A percentile compares a stretch with the other conserved stretches of the same genome.
Conservation (phyloP, 352 stramenopile species). For the Globisporangium radiosum region DNA sequence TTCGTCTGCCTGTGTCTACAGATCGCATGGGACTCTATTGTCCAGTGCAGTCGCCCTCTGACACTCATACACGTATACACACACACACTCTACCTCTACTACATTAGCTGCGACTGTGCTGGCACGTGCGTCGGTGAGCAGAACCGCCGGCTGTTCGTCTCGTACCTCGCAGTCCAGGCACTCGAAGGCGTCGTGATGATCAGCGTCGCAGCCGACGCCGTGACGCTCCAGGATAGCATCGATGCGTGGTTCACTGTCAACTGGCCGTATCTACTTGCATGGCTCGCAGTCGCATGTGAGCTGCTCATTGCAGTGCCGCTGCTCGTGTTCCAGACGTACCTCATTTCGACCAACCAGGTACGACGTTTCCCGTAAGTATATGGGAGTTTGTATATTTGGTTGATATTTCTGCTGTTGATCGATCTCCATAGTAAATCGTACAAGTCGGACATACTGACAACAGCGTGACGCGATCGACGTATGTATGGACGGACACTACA, state of each 20-base stretch:
- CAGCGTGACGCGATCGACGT: too few species aligned
- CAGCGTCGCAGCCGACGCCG: conserved; percentile 37
- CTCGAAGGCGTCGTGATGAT: conserved; percentile 46
- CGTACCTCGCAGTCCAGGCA: conserved; percentile 57
- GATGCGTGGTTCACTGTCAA: conserved; percentile 76
- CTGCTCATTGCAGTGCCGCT: conserved; percentile 55
- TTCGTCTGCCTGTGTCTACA: background rate
- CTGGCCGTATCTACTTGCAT: conserved; percentile 54
- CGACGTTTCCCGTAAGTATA: too few species aligned
- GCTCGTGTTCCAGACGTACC: conserved; percentile 59
- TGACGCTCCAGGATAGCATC: conserved; percentile 43
- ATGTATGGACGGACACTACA: background rate
- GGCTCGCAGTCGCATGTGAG: conserved; percentile 48
- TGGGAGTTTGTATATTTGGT: too few species aligned
- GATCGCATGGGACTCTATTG: too few species aligned
- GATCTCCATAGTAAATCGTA: background rate
- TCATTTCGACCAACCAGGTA: conserved; percentile 66
- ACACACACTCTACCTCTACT: conserved; percentile 4
- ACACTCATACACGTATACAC: conserved; percentile 1
- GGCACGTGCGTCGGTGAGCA: conserved; percentile 65
- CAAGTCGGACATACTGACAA: background rate
- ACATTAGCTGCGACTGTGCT: conserved; percentile 61
- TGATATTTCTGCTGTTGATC: background rate
- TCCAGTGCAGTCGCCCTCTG: too few species aligned
- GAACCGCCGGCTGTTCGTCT: conserved; percentile 61